phyloP scores from a whole-genome alignment of 2,329 filamentous ascomycete genomes.

The Fusarium concolor region DNA sequence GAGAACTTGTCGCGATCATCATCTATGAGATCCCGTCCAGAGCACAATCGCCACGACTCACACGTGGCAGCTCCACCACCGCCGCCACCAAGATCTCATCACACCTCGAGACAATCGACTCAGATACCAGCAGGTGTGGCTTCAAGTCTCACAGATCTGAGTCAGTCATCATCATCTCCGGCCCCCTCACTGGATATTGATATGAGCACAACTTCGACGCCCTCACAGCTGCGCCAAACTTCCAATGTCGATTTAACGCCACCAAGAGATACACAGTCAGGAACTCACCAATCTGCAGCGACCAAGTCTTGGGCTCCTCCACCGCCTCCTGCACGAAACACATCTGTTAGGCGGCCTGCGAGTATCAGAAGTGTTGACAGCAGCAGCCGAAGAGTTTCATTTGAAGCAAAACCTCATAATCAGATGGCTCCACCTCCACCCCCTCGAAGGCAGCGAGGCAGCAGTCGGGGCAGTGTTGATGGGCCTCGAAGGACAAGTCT shows the following conservation, averaged over 20 bases:
- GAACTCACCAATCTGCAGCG: constrained; percentile 17
- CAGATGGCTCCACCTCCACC: constrained; percentile 57
- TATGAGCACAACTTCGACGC: constrained; percentile 11
- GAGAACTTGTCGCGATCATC: constrained; percentile 61
- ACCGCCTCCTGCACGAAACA: constrained; percentile 59
- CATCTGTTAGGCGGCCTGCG: constrained; percentile 58
- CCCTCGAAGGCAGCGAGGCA: constrained; percentile 62
- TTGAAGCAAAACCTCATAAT: constrained; percentile 47
- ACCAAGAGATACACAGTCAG: constrained; percentile 28
- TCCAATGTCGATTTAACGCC: constrained; percentile 22
- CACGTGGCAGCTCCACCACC: constrained; percentile 66
- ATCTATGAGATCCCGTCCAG: constrained; percentile 60
- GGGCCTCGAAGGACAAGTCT: constrained; percentile 51
- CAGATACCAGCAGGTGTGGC: constrained; percentile 34
- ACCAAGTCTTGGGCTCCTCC: constrained; percentile 51
- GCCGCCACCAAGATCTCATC: constrained; percentile 63
- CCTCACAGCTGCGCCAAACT: constrained; percentile 20
- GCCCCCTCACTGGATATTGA: constrained; percentile 39
- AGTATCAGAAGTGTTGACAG: constrained; percentile 58
- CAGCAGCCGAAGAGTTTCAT: constrained; percentile 45
- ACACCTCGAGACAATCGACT: constrained; percentile 50
- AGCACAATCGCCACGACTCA: constrained; percentile 57
- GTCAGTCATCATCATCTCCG: constrained; percentile 34
- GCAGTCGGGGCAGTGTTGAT: constrained; percentile 59
- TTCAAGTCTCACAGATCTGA: constrained; percentile 51